Base-by-base conservation (phyloP, 2,329 filamentous ascomycete species). In the Teratosphaeria pseudoeucalypti region DNA sequence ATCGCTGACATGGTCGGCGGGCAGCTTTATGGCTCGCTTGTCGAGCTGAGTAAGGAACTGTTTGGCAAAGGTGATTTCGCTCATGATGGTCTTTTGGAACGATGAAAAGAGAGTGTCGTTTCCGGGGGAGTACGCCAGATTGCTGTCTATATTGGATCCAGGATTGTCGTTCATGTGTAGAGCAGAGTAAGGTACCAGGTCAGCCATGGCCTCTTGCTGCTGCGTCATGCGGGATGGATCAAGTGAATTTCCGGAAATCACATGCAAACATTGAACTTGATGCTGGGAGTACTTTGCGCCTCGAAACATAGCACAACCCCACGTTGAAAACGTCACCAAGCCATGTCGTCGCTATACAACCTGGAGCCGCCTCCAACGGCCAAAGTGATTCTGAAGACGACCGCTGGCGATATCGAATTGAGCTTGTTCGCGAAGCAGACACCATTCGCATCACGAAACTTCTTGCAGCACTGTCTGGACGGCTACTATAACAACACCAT, bases 381-480 rank as follows among this genome's bases (percentile, higher is more conserved):
- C 26, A 96, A 94, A 65, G 90, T 89, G 59, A 86, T 96, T 65
- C 81, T 99, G 52, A 87, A 95, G 74, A 99, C 94, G 10, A 95
- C 90, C 6, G 80, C 87, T 54, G 94, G 94, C 74, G 92, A 96
- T 70, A 82, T 99, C 60, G 86, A 89, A 43, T 83, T 99, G 75
- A 90, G 96, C 74, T 85, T 99, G 60, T 99, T 96, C 79, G 92
- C 92, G 19, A 94, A 94, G 71, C 94, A 99, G 75, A 88, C 90
- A 0, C 94, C 94, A 9, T 81, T 96, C 63, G 88, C 94, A 29
- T 91, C 87, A 71, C 90, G 92, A 67, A 97, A 96, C 78, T 99
- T 99, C 75, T 82, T 99, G 43, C 94, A 99, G 74, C 87, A 92
- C 70, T 94, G 90, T 71, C 83, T 96, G 66, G 92, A 99, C 72